Evolutionary conservation across 2,329 filamentous ascomycete genomes (phyloP).

Genomic region (Albophoma yamanashiensis): DNA sequence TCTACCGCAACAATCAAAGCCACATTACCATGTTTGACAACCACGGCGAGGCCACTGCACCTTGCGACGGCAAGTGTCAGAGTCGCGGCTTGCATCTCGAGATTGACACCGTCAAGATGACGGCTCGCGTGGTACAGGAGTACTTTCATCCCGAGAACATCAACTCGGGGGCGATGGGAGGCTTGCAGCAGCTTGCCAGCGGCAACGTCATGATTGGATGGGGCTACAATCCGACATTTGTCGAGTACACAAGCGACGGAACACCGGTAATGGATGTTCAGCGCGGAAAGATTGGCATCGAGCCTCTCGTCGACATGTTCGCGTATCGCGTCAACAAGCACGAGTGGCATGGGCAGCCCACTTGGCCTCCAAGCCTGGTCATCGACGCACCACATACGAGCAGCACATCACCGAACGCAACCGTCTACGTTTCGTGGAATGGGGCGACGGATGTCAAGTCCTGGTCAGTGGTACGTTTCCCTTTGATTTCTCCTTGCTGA

Average conservation of each 20-base stretch:
- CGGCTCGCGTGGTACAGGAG: slow-evolving; percentile 16
- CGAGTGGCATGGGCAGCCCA: slow-evolving; percentile 15
- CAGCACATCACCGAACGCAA: background rate
- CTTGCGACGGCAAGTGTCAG: slow-evolving; percentile 9
- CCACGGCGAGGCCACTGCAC: slow-evolving; percentile 19
- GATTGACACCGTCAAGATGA: slow-evolving; percentile 17
- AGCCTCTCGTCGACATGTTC: slow-evolving; percentile 14
- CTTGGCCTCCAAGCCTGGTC: slow-evolving; percentile 16
- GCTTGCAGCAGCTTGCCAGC: slow-evolving; percentile 13
- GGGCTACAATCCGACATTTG: background rate
- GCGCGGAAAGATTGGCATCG: slow-evolving; percentile 11
- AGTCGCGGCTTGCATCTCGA: slow-evolving; percentile 11
- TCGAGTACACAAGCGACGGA: background rate
- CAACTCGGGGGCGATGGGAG: slow-evolving; percentile 16
- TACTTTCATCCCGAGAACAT: slow-evolving; percentile 16
- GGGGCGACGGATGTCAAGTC: background rate
- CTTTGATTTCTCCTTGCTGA: background rate
- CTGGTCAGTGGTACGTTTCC: background rate
- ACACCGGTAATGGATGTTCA: background rate
- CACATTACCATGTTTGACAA: slow-evolving; percentile 28
- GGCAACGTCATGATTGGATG: slow-evolving; percentile 15
- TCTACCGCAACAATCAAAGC: slow-evolving; percentile 13
- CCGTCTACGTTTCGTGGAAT: background rate
- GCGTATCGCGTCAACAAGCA: slow-evolving; percentile 17
- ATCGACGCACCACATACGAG: background rate